These are phyloP conservation scores for Xerocomus potaroensis DNA, from an alignment of 768 basidiomycete species.

Conservation along the genomic window DNA sequence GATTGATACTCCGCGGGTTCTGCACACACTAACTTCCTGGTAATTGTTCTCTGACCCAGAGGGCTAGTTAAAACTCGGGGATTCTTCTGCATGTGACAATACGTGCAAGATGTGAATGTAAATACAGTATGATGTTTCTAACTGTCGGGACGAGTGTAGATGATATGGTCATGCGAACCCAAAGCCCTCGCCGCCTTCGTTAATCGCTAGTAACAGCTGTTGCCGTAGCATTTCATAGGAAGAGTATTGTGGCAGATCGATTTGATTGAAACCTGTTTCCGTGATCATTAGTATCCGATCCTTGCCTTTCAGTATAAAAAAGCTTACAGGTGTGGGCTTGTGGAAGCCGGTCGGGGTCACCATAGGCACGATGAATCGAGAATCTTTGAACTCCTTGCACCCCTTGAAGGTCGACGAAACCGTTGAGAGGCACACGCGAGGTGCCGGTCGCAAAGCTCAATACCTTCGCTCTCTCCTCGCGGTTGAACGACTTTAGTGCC, in stretches of 20 bases:
- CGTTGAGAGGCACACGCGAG: conserved; percentile 89
- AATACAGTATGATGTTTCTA: conserved; percentile 35
- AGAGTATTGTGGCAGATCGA: conserved; percentile 90
- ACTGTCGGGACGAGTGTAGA: conserved; percentile 15
- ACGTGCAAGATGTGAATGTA: conserved; percentile 17
- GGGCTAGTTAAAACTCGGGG: too few species aligned
- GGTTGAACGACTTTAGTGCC: conserved; percentile 93
- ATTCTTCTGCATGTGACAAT: too few species aligned
- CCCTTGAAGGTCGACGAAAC: conserved; percentile 93
- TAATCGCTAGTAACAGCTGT: conserved; percentile 86
- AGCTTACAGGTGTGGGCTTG: conserved; percentile 86
- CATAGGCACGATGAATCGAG: conserved; percentile 93
- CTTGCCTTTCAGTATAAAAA: background rate
- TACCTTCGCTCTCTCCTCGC: conserved; percentile 95
- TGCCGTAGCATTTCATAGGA: conserved; percentile 96
- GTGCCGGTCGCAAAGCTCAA: conserved; percentile 95
- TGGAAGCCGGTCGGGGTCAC: conserved; percentile 76
- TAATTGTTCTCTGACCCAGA: too few species aligned
- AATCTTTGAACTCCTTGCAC: conserved; percentile 93
- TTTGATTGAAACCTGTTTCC: conserved; percentile 81
- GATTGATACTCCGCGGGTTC: background rate
- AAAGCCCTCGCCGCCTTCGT: conserved; percentile 95
- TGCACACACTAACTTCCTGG: background rate
- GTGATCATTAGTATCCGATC: conserved; percentile 12
- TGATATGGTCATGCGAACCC: conserved; percentile 57